Base-by-base conservation (phyloP, 768 basidiomycete species). In the Podaxis carcinomalis region DNA sequence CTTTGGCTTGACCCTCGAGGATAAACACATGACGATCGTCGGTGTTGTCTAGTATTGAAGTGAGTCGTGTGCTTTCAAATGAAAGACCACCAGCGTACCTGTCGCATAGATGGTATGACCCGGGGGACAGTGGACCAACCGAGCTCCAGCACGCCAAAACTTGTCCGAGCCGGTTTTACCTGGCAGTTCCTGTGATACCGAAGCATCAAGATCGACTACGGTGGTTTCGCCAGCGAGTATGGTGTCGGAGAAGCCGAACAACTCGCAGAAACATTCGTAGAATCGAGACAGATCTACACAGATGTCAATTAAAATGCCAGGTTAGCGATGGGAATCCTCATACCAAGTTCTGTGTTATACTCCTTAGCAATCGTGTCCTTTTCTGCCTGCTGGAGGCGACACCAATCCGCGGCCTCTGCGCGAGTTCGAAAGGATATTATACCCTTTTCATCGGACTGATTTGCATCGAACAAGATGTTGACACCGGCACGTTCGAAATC, bases 401-500 rank as follows among this genome's bases (percentile, higher is more conserved):
- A 57, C 56, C 56, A 57, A 13, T 36, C 46, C 5, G 47, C 44
- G 10, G 56, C 56, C 19, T 57, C 56, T 7, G 21, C 0, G 14
- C 56, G 56, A 14, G 44, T 57, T 21, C 28, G 23, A 36, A 57
- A 57, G 13, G 44, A 1, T 5, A 57, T 21, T 14, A 57, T 46
- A 3, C 56, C 56, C 1, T 47, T 49, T 23, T 57, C 56, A 5
- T 57, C 19, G 10, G n/a, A 21, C 19, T 57, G 28, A 11, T 36
- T 35, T 28, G 4, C 56, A 11, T 21, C 46, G 16, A 57, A 57
- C n/a, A 47, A 5, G 3, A 57, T n/a, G 23, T 37, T 57, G n/a
- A 57, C 56, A 10, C 56, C 44, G 2, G 56, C 56, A 47, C 56
- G 56, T 19, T 57, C 44, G 28, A 57, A 57, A 32, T 57, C 56